Base-by-base conservation (phyloP, 2,329 filamentous ascomycete species). In the Curvularia sp. region DNA sequence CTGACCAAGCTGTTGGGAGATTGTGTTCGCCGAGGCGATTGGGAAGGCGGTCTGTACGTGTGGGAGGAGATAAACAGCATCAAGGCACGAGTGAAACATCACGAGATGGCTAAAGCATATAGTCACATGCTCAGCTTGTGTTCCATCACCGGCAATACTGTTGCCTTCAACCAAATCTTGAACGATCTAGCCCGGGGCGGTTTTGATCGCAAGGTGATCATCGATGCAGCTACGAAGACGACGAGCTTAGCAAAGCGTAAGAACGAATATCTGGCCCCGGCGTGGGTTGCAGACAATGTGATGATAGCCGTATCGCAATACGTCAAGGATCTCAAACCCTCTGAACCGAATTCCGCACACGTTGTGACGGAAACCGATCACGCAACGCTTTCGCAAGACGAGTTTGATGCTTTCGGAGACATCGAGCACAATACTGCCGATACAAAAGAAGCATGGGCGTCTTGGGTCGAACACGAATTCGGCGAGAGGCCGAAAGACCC, bases 21-120 rank as follows among this genome's bases (percentile, higher is more conserved):
- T 54, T 81, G 80, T 61, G 72, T 78, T 6, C 66, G 71, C 5
- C 68, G 75, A 9, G 61, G 66, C 10, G 79, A 82, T 54, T 68
- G 72, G 73, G 59, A 73, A 44, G 68, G 68, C 12, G 74, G 72
- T 1, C 50, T 72, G 13, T 73, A 76, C 20, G 65, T 82, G 0
- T 83, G 80, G 81, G 65, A 74, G 13, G 75, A 81, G 55, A 79
- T 82, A n/a, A 69, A 59, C 44, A 66, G 60, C 49, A 75, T 77
- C 60, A 70, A 71, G 24, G 26, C 57, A 4, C 63, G 55, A 39
- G 63, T 64, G 13, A 69, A 67, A 39, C 55, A 53, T 3, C 47
- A 46, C 2, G 65, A 72, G 26, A 67, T 74, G 63, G 59, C 63
- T 5, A 67, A 66, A 49, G 73, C 71, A 26, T 77, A 76, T 48